Evolutionary conservation across 1,284 basidiomycete genomes (phyloP).

Genomic region (Moniliophthora roreri): DNA sequence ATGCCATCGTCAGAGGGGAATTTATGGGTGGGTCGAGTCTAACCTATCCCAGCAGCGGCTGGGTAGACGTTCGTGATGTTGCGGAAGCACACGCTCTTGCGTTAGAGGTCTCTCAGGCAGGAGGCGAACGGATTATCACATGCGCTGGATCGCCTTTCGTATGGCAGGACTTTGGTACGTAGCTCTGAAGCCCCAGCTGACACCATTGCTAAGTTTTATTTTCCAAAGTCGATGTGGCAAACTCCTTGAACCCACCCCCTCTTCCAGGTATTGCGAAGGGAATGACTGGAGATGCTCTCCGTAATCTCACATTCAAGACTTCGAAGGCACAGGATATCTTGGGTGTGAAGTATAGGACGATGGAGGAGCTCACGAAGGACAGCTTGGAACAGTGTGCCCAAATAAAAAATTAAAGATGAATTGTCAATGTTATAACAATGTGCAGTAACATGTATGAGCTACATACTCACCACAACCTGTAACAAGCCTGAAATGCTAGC

Average conservation of each 20-base stretch:
- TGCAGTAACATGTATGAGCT: too few species aligned
- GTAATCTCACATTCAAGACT: too few species aligned
- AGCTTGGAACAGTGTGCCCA: too few species aligned
- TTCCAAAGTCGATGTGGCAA: conserved; percentile 15
- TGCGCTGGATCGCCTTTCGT: conserved; percentile 29
- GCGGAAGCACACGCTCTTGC: conserved; percentile 58
- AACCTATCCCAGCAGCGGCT: conserved; percentile 22
- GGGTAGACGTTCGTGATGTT: conserved; percentile 65
- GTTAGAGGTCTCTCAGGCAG: conserved; percentile 52
- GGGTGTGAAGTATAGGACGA: too few species aligned
- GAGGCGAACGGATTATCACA: conserved; percentile 59
- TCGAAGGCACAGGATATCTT: too few species aligned
- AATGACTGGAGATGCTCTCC: too few species aligned
- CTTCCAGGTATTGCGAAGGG: too few species aligned
- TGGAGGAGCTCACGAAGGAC: too few species aligned
- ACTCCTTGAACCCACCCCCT: conserved; percentile 1
- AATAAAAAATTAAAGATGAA: too few species aligned
- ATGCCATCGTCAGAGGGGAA: conserved; percentile 27
- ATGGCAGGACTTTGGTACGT: conserved; percentile 31
- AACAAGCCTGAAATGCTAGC: too few species aligned
- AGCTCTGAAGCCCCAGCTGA: background rate
- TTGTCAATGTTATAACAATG: too few species aligned
- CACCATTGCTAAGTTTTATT: background rate
- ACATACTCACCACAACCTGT: too few species aligned
- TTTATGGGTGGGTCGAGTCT: conserved; percentile 22